A percentile compares a stretch with the other conserved stretches of the same genome.
Conservation (phyloP, 2,329 filamentous ascomycete species). For the Talaromyces albobiverticillius region DNA sequence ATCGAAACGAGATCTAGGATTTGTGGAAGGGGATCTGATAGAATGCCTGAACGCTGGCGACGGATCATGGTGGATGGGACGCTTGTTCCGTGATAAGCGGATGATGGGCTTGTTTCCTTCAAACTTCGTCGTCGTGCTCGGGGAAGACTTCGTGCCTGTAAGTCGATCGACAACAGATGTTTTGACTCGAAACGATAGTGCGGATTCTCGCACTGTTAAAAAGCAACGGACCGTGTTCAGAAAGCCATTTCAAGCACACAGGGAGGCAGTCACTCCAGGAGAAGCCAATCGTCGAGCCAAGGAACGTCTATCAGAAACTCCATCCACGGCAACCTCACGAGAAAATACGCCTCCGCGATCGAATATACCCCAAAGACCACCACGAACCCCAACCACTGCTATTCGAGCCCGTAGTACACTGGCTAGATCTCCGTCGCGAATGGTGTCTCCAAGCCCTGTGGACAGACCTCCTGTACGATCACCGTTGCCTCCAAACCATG, state of each 20-base stretch:
- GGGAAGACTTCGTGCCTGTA: constrained; percentile 74
- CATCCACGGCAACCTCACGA: constrained; percentile 35
- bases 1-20: constrained; percentile 91
- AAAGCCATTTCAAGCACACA: constrained; percentile 65
- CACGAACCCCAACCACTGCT: constrained; percentile 31
- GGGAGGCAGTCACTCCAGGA: constrained; percentile 42
- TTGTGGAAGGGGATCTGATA: constrained; percentile 95
- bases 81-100: constrained; percentile 81
- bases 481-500: constrained; percentile 2
- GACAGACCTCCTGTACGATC: constrained; percentile 1
- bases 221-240: constrained; percentile 59
- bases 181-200: constrained; percentile 43
- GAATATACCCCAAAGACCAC: constrained; percentile 31
- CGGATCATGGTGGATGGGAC: constrained; percentile 97
- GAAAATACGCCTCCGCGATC: constrained; percentile 31
- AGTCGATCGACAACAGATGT: constrained; percentile 47
- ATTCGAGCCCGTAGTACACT: constrained; percentile 36
- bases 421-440: constrained; percentile 22
- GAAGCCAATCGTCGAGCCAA: constrained; percentile 30
- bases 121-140: constrained; percentile 92
- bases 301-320: constrained; percentile 36
- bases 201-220: constrained; percentile 47
- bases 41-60: constrained; percentile 98
- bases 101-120: constrained; percentile 93
- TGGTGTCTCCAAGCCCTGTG: constrained; percentile 14